Conservation (phyloP, 2,329 filamentous ascomycete genomes). For the Aspergillus felis region DNA sequence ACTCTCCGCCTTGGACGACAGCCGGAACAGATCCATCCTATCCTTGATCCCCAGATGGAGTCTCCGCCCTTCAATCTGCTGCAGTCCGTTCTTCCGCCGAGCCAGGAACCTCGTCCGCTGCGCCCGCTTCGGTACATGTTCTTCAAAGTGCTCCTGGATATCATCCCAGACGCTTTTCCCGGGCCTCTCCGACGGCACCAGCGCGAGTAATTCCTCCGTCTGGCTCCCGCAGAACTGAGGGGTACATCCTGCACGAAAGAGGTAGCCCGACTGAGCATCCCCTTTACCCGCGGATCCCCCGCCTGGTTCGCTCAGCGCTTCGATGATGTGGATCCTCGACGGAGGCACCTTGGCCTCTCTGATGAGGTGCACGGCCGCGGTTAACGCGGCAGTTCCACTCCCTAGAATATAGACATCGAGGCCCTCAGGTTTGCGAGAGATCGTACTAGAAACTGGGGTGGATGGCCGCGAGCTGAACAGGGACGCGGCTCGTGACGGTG, state of each 20-base stretch:
- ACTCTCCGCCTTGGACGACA: conserved; percentile 14
- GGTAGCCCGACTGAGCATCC: conserved; percentile 31
- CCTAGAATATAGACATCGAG: conserved; percentile 35
- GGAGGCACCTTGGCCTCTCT: conserved; percentile 32
- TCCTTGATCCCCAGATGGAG: conserved; percentile 13
- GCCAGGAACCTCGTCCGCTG: conserved; percentile 13
- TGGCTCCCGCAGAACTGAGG: conserved; percentile 32
- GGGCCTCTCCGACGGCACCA: conserved; percentile 23
- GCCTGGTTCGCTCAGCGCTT: conserved; percentile 27
- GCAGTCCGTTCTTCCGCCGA: conserved; percentile 2
- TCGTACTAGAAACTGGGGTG: background rate
- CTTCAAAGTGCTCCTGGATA: conserved; percentile 8
- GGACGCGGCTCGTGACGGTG: background rate
- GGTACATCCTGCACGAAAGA: conserved; percentile 34
- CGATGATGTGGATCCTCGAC: conserved; percentile 32
- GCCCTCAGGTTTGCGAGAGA: conserved; percentile 21
- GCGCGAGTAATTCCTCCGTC: conserved; percentile 30
- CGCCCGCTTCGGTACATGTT: background rate
- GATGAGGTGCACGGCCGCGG: conserved; percentile 35
- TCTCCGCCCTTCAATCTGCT: conserved; percentile 5
- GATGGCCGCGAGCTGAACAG: background rate
- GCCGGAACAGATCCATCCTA: conserved; percentile 16
- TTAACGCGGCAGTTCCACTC: conserved; percentile 32
- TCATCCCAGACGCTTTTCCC: conserved; percentile 16
- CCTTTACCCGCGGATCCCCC: conserved; percentile 27